Percentiles rank a stretch among this genome's conserved stretches.
phyloP scores from a whole-genome alignment of 1,284 basidiomycete species.

The Bondarzewia mesenterica region DNA sequence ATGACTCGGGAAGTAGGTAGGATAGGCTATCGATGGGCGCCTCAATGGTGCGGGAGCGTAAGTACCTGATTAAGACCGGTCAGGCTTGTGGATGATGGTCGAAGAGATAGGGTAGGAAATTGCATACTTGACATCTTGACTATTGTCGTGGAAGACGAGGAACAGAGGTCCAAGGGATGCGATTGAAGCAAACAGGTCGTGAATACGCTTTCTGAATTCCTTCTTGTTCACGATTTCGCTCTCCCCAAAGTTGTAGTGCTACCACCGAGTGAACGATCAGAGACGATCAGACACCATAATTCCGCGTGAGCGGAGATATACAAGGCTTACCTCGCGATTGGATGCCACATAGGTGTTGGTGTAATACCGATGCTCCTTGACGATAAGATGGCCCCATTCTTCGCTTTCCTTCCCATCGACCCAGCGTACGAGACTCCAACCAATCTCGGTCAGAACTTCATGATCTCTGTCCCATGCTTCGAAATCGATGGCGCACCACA shows the following conservation, averaged over 20 bases:
- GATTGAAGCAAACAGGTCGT: conserved; percentile 37
- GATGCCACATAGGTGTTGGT: conserved; percentile 57
- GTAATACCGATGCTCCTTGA: conserved; percentile 52
- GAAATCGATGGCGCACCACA: conserved; percentile 72
- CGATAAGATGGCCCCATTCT: conserved; percentile 53
- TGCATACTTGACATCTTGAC: conserved; percentile 63
- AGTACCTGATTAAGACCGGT: conserved; percentile 31
- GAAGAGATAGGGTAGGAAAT: neutral
- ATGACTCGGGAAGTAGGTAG: conserved; percentile 47
- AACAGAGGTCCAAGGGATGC: conserved; percentile 53
- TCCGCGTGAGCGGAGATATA: neutral
- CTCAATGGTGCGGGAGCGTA: conserved; percentile 40
- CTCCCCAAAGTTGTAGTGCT: conserved; percentile 63
- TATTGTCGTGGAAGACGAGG: conserved; percentile 71
- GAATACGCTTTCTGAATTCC: conserved; percentile 45
- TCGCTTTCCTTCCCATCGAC: conserved; percentile 36
- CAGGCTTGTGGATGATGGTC: neutral
- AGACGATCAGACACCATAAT: neutral
- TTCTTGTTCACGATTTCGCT: conserved; percentile 44
- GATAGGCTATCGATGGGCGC: conserved; percentile 45
- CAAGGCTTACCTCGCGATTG: conserved; percentile 48
- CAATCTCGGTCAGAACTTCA: conserved; percentile 64
- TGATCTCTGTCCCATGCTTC: conserved; percentile 76
- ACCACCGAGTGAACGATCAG: neutral
- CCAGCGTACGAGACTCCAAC: conserved; percentile 58